Conservation (phyloP, 495 filamentous ascomycete species). For the Cenococcum geophilum region DNA sequence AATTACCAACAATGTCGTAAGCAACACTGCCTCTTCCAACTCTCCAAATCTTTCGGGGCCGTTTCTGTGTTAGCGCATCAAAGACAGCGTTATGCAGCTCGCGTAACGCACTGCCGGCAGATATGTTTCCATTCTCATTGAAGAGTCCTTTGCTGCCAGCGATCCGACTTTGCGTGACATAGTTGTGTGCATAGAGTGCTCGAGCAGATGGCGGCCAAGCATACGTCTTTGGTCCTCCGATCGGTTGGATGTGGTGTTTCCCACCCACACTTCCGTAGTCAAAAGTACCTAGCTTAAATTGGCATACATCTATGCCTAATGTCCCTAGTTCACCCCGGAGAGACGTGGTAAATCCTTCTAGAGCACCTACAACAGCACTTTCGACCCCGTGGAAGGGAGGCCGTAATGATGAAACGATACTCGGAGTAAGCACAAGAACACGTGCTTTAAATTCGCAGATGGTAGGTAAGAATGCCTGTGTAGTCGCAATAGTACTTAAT, state of each 20-base stretch:
- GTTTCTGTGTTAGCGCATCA: constrained; percentile 64
- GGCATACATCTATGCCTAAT: constrained; percentile 67
- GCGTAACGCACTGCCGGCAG: constrained; percentile 59
- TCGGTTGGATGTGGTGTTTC: constrained; percentile 39
- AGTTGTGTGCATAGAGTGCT: constrained; percentile 44
- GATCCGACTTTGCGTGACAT: constrained; percentile 43
- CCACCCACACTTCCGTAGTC: constrained; percentile 48
- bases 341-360: constrained; percentile 71
- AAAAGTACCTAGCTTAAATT: constrained; percentile 82
- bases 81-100: constrained; percentile 80
- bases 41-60: constrained; percentile 50
- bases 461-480: constrained; percentile 80
- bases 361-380: constrained; percentile 65
- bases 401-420: constrained; percentile 73
- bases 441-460: constrained; percentile 52
- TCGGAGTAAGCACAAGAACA: constrained; percentile 76
- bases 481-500: constrained; percentile 81
- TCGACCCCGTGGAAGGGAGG: constrained; percentile 83
- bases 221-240: constrained; percentile 28
- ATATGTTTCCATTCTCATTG: constrained; percentile 43
- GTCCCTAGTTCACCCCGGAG: constrained; percentile 69
- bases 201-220: constrained; percentile 30
- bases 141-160: constrained; percentile 42
- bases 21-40: constrained; percentile 74
- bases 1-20: constrained; percentile 81